These are phyloP conservation scores for Keqinozyma sinolaborantium DNA, from an alignment of 1,139 yeast species.

Conservation along the genomic window DNA sequence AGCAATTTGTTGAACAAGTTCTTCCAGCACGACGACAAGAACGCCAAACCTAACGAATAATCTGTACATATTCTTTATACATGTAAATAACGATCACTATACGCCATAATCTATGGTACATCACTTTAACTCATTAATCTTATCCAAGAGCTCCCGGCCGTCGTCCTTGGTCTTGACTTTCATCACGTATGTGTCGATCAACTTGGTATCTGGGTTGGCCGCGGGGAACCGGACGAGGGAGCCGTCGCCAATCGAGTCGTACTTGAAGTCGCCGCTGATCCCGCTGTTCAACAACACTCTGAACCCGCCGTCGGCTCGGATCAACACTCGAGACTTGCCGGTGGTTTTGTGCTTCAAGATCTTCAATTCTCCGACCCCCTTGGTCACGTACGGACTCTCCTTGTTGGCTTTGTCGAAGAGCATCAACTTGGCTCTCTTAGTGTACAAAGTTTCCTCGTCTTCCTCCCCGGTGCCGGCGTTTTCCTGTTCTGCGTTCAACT, in stretches of 20 bases:
- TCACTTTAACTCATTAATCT: conserved; percentile 41
- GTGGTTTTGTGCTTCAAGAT: conserved; percentile 58
- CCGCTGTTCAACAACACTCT: conserved; percentile 71
- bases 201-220: conserved; percentile 34
- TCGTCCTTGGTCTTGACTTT: conserved; percentile 69
- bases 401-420: conserved; percentile 51
- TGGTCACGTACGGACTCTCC: conserved; percentile 48
- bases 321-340: conserved; percentile 63
- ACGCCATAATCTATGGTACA: conserved; percentile 2
- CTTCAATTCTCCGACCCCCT: conserved; percentile 83
- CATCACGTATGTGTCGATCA: conserved; percentile 56
- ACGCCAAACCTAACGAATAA: too few relatives aligned
- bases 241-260: conserved; percentile 58
- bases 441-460: conserved; percentile 60
- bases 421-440: conserved; percentile 72
- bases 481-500: conserved; percentile 41
- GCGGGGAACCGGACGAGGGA: conserved; percentile 58
- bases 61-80: not conserved
- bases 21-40: not conserved
- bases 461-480: conserved; percentile 75
- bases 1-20: not conserved
- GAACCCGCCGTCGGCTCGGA: conserved; percentile 88
- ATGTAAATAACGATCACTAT: conserved; percentile 8
- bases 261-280: conserved; percentile 49
- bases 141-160: conserved; percentile 57